phyloP scores from a whole-genome alignment of 768 basidiomycete species.

The Cystofilobasidium macerans region DNA sequence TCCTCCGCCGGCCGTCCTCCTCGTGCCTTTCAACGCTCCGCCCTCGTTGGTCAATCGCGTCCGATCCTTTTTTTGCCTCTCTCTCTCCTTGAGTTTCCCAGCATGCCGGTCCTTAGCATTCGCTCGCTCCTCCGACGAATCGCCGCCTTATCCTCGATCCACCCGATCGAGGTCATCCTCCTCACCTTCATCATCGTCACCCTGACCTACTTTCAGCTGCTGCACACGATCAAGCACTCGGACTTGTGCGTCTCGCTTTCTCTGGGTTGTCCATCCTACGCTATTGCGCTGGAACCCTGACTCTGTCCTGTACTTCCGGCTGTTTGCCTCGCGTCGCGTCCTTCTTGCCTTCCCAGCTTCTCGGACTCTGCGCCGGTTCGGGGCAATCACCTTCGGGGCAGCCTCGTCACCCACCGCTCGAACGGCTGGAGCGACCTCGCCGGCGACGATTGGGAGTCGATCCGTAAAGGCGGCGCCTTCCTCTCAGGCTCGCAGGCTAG shows the following conservation, averaged over 20 bases:
- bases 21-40: conserved; percentile 27
- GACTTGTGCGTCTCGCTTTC: conserved; percentile 39
- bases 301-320: background rate
- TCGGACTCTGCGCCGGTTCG: conserved; percentile 9
- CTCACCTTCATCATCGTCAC: conserved; percentile 80
- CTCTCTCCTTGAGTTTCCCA: conserved; percentile 24
- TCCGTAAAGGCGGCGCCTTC: conserved; percentile 43
- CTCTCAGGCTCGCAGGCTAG: conserved; percentile 41
- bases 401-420: conserved; percentile 14
- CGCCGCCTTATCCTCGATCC: conserved; percentile 34
- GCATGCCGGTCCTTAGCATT: conserved; percentile 24
- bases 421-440: conserved; percentile 30
- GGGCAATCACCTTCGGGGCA: conserved; percentile 12
- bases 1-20: conserved; percentile 30
- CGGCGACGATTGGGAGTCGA: conserved; percentile 50
- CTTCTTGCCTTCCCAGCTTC: conserved; percentile 27
- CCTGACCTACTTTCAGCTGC: conserved; percentile 85
- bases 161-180: conserved; percentile 67
- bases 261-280: background rate
- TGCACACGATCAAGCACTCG: conserved; percentile 79
- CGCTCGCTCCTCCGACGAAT: conserved; percentile 31
- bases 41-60: conserved; percentile 24
- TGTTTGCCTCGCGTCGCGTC: conserved; percentile 24
- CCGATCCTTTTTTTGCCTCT: too few relatives aligned
- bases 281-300: too few relatives aligned